These are phyloP conservation scores for Alternaria alternata DNA, from an alignment of 2,329 filamentous ascomycete genomes.

Conservation along the genomic window DNA sequence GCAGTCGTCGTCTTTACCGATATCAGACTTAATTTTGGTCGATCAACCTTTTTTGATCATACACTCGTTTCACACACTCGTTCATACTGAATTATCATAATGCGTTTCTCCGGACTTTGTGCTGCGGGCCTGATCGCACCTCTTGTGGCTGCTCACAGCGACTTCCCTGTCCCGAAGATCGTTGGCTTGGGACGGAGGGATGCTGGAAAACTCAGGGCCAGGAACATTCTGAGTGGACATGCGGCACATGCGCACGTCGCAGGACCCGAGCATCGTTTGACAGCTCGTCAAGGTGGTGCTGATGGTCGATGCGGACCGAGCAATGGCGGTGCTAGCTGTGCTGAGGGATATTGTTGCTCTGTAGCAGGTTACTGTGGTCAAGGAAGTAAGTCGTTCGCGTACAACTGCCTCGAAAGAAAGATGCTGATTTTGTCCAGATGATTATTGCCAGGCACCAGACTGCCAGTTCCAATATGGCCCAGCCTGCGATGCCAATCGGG, in stretches of 20 bases:
- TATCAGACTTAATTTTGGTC: constrained; percentile 12
- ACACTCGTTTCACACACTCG: constrained; percentile 13
- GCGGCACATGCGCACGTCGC: constrained; percentile 24
- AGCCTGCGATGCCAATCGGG: constrained; percentile 66
- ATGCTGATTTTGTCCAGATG: constrained; percentile 20
- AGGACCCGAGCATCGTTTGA: constrained; percentile 22
- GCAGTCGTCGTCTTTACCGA: constrained; percentile 12
- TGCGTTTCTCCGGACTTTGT: constrained; percentile 45
- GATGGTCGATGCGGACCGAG: constrained; percentile 43
- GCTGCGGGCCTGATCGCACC: constrained; percentile 39
- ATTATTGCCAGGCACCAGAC: constrained; percentile 67
- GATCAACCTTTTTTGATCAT: neutral
- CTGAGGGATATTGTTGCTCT: constrained; percentile 47
- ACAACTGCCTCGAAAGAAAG: neutral
- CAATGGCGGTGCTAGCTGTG: constrained; percentile 41
- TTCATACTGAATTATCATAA: constrained; percentile 19
- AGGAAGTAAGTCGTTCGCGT: constrained; percentile 33
- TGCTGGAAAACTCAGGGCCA: constrained; percentile 31
- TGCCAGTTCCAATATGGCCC: constrained; percentile 68
- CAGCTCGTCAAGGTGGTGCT: constrained; percentile 44
- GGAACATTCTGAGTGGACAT: constrained; percentile 33
- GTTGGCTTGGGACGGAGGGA: constrained; percentile 39
- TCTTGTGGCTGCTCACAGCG: constrained; percentile 43
- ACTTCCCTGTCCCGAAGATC: constrained; percentile 42
- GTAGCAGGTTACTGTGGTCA: constrained; percentile 28